Base-by-base conservation (phyloP, 2,329 filamentous ascomycete species). In the Colletotrichum echinochloae region DNA sequence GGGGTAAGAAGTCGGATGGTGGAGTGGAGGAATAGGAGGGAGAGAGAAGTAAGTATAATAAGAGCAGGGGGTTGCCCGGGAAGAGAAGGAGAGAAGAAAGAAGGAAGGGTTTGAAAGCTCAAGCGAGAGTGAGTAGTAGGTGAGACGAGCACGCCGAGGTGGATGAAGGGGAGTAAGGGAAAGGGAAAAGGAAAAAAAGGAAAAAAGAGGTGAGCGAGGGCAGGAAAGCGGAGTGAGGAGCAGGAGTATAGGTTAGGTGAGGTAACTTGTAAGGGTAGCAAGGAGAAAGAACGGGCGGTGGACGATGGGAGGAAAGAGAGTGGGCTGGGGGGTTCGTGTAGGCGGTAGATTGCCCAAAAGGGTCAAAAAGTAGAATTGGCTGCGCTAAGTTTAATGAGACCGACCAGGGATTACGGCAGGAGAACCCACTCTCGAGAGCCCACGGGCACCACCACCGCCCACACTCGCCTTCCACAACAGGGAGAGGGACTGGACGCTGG, bases 381-480 rank as follows among this genome's bases (percentile, higher is more conserved):
- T 76, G 78, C 81, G 80, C 80, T 82, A 82, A 79, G 78, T 82
- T 81, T 79, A 79, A 81, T 81, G 79, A 82, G 78, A 74, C 71
- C 73, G 72, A 75, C 75, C 75, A 76, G 74, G 73, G 75, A 76
- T 75, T 67, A 63, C 57, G 61, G 61, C 57, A 66, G 49, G 55
- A 72, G 41, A 59, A 61, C 52, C 66, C 60, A 71, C 54, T 55
- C 37, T 39, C 57, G 41, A 60, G 26, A 61, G 60, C 51, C 64
- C 68, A 69, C 68, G 35, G 48, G 37, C 60, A 63, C 48, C 48
- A 51, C 30, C 46, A 14, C n/a, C 30, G 20, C 18, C 49, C 49
- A 52, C 28, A 52, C 49, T 33, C 14, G 20, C 30, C 9, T 2
- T 23, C 39, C 20, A 49, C 18, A 60, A 44, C 44, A 35, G 44